A percentile compares a stretch with the other conserved stretches of the same genome.
These are phyloP conservation scores for Yamadazyma taylorii DNA, from an alignment of 1,139 yeast species.

Conservation along the genomic window DNA sequence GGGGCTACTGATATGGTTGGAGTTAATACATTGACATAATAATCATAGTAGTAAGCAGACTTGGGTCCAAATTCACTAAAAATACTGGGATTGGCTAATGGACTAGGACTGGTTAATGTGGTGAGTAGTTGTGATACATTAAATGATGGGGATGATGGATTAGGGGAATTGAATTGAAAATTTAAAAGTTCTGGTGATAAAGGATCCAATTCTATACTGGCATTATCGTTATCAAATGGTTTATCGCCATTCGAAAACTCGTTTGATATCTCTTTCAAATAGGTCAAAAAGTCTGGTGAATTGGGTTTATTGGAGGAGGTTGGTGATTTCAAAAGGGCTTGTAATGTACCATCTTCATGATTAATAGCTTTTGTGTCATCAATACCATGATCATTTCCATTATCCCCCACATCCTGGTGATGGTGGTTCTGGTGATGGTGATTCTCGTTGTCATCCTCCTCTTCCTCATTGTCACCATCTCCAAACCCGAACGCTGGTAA, in stretches of 20 bases:
- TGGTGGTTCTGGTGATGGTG: neutral
- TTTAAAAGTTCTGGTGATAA: neutral
- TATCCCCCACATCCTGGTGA: neutral
- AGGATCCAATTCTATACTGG: neutral
- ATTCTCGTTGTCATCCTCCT: no score
- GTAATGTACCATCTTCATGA: no score
- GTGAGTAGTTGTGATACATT: neutral
- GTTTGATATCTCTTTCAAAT: neutral
- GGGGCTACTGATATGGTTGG: slow-evolving; percentile 66
- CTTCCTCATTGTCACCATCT: neutral
- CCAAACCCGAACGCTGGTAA: neutral
- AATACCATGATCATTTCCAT: no score
- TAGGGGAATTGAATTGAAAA: neutral
- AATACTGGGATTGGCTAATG: slow-evolving; percentile 4
- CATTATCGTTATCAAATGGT: neutral
- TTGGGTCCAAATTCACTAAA: slow-evolving; percentile 8
- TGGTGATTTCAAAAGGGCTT: slow-evolving; percentile 5
- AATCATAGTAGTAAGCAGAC: slow-evolving; percentile 49
- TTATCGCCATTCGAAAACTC: neutral
- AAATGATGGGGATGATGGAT: neutral
- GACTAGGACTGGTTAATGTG: neutral
- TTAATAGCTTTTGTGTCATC: no score
- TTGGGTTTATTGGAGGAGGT: no score
- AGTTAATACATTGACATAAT: slow-evolving; percentile 62
- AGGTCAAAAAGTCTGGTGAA: slow-evolving; percentile 1